Percentiles rank a stretch among this genome's conserved stretches.
phyloP scores from a whole-genome alignment of 352 stramenopile genomes.

The Pythium graminicola region DNA sequence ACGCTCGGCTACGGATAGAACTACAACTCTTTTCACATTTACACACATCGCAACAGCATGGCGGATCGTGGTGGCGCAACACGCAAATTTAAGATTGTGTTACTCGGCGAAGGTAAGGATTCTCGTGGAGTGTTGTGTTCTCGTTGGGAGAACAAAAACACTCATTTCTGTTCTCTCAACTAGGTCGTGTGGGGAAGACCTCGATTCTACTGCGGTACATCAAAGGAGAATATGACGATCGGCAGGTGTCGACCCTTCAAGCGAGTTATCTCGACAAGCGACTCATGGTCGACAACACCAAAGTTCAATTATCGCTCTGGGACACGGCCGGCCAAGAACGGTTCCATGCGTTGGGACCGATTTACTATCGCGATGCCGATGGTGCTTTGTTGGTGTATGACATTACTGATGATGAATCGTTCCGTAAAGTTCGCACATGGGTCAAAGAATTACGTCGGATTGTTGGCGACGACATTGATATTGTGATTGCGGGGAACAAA shows the following conservation, averaged over 20 bases:
- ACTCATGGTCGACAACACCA: conserved; percentile 74
- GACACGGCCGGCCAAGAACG: conserved; percentile 85
- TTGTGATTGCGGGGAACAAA: conserved; percentile 92
- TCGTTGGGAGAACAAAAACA: no score
- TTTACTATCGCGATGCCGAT: conserved; percentile 90
- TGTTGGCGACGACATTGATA: conserved; percentile 87
- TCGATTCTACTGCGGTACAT: conserved; percentile 93
- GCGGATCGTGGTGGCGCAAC: conserved; percentile 43
- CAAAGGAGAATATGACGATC: conserved; percentile 90
- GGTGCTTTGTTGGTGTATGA: conserved; percentile 89
- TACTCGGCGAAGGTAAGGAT: conserved; percentile 70
- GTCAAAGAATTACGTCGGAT: conserved; percentile 89
- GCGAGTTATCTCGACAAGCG: conserved; percentile 92
- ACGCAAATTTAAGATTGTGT: conserved; percentile 81
- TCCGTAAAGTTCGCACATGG: conserved; percentile 90
- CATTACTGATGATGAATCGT: conserved; percentile 89
- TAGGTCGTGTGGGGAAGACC: conserved; percentile 93
- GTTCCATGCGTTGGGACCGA: conserved; percentile 81
- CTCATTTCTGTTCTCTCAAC: neutral
- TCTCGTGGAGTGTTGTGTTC: neutral
- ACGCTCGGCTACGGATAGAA: conserved; percentile 1
- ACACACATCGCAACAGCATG: conserved; percentile 27
- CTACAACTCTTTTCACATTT: neutral
- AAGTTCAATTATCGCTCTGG: conserved; percentile 81
- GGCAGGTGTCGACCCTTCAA: conserved; percentile 89